Evolutionary conservation across 805 yeast species (phyloP).

Genomic region (Candida taoyuanica): DNA sequence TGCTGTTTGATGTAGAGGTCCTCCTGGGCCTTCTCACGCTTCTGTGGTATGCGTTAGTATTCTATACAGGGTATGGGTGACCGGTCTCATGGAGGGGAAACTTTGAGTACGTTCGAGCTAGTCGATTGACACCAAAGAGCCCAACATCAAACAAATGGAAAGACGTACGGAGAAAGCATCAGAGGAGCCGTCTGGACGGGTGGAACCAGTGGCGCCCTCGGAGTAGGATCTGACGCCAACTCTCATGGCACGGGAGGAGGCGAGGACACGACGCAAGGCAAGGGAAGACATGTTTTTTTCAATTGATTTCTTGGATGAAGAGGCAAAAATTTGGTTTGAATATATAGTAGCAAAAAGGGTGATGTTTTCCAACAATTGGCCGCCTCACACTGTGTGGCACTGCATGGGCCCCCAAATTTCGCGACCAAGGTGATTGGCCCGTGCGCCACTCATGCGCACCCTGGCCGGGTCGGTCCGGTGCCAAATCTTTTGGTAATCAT

Average conservation of each 20-base stretch:
- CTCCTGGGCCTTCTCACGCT: conserved; percentile 93
- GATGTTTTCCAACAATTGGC: not conserved
- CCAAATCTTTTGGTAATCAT: no score
- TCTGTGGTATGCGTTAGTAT: conserved; percentile 34
- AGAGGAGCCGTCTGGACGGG: conserved; percentile 47
- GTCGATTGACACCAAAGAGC: not conserved
- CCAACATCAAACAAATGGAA: not conserved
- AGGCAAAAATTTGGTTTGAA: no score
- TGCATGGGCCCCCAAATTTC: not conserved
- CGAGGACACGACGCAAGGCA: conserved; percentile 36
- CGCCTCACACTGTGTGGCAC: not conserved
- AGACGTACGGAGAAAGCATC: conserved; percentile 56
- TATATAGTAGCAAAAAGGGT: no score
- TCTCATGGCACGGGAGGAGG: conserved; percentile 25
- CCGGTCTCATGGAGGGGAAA: not conserved
- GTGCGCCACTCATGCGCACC: no score
- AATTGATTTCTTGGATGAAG: not conserved
- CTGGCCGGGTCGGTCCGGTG: no score
- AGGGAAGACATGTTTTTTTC: conserved; percentile 22
- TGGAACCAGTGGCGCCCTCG: conserved; percentile 60
- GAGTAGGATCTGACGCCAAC: conserved; percentile 31
- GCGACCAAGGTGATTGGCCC: conserved; percentile 18
- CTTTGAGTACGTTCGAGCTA: not conserved
- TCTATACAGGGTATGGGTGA: not conserved
- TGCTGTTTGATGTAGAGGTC: conserved; percentile 80